phyloP scores from a whole-genome alignment of 176 grass and related monocot genomes.

The Echinochloa phyllopogon region DNA sequence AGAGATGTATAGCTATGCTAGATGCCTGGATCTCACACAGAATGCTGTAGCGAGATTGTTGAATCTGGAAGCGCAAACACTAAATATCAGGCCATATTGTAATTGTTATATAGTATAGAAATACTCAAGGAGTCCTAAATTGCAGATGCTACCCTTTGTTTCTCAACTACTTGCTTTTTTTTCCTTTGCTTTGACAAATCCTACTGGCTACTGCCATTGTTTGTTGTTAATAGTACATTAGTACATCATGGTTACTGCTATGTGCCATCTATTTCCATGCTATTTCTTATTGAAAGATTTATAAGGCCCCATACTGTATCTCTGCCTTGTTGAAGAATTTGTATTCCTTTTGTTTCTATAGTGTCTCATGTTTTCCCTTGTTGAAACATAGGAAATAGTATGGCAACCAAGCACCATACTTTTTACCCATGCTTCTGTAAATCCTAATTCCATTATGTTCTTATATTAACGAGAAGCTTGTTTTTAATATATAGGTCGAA shows the following conservation, averaged over 20 bases:
- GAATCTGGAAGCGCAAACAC: background rate
- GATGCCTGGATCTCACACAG: background rate
- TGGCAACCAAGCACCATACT: background rate
- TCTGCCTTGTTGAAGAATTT: background rate
- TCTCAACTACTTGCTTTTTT: background rate
- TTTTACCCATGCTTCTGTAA: background rate
- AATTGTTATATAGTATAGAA: background rate
- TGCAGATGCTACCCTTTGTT: background rate
- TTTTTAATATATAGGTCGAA: slow-evolving; percentile 52
- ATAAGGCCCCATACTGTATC: background rate
- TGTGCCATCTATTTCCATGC: background rate
- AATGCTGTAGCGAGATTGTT: background rate
- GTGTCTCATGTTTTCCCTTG: slow-evolving; percentile 8
- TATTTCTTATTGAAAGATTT: slow-evolving; percentile 16
- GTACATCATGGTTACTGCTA: background rate
- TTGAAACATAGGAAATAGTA: background rate
- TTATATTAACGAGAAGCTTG: slow-evolving; percentile 14
- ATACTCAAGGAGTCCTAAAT: background rate
- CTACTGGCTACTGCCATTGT: background rate
- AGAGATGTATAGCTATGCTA: background rate
- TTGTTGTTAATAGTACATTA: background rate
- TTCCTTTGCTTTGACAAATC: background rate
- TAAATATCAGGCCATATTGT: background rate
- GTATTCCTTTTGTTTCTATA: background rate
- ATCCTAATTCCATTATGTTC: background rate